Base-by-base conservation (phyloP, 345 rosid genomes). In the Kernera saxatilis region DNA sequence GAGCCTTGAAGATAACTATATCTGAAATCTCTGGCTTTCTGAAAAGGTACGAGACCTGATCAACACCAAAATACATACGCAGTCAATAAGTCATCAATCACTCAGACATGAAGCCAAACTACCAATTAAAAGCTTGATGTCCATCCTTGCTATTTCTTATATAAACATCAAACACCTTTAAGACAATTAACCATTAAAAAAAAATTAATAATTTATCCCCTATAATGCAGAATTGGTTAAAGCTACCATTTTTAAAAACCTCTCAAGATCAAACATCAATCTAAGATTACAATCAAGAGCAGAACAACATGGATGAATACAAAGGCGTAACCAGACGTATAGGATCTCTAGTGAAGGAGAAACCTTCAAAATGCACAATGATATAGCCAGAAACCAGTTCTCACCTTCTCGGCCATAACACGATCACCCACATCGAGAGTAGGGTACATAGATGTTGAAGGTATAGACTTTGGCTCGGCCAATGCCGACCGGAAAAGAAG, bases 401-500 rank as follows among this genome's bases (percentile, higher is more conserved):
- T 84, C 72, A 87, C 97, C 96, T 90, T 93, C 81, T 90, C 98
- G 0, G 97, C 93, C 67, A 93, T 63, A 82, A 93, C 75, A 56
- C 97, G 90, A 75, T 90, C 96, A 39, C 96, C 97, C 13, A 86
- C 87, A 58, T 88, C 92, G 5, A 93, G 84, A 32, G 97, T 93
- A 36, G 98, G 98, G 54, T 30, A 79, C 98, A 93, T 93, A 68
- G 97, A 93, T 15, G 77, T 4, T 0, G 97, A 87, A 10, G 96
- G 93, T 57, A 93, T 93, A 5, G 97, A 88, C 60, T 89, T 85
- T 2, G 97, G 93, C 83, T 93, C 96, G 1, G 93, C 98, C 72
- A 93, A 65, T 19, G 83, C 75, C 5, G 97, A 93, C 22, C 85
- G 84, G 72, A 93, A 90, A 57, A 93, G 75, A 22, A 93, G 67